These are phyloP conservation scores for Boletus semigastroideus DNA, from an alignment of 1,284 basidiomycete species.

Conservation along the genomic window DNA sequence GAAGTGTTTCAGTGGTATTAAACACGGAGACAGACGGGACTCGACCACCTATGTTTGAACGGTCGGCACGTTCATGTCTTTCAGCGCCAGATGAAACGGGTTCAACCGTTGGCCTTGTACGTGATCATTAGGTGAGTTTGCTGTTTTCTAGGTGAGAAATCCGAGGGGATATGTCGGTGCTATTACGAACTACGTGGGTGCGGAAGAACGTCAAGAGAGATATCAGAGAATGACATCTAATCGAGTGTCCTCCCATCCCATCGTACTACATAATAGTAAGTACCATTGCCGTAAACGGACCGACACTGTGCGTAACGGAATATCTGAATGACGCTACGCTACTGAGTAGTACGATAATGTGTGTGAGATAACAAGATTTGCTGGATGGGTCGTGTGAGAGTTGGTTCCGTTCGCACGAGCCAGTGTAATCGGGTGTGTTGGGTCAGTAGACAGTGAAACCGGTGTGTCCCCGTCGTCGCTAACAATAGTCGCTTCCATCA, in stretches of 20 bases:
- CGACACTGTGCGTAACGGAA: background rate
- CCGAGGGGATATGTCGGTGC: slow-evolving; percentile 19
- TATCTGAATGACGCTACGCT: background rate
- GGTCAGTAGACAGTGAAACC: slow-evolving; percentile 14
- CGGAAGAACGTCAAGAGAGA: too few relatives aligned
- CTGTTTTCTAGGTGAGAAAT: slow-evolving; percentile 18
- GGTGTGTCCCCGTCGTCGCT: slow-evolving; percentile 14
- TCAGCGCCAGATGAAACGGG: too few relatives aligned
- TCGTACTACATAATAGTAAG: too few relatives aligned
- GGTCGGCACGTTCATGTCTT: too few relatives aligned
- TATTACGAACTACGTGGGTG: background rate
- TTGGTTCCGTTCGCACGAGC: background rate
- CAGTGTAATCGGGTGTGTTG: background rate
- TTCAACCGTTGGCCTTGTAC: background rate
- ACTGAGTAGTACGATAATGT: too few relatives aligned
- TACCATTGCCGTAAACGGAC: slow-evolving; percentile 3
- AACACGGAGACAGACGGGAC: background rate
- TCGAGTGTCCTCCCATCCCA: too few relatives aligned
- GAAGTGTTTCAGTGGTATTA: slow-evolving; percentile 10
- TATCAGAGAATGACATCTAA: too few relatives aligned
- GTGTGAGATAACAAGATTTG: too few relatives aligned
- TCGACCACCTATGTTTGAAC: background rate
- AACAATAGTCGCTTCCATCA: slow-evolving; percentile 17
- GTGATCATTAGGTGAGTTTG: slow-evolving; percentile 1
- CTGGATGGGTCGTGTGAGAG: slow-evolving; percentile 15